A percentile compares a stretch with the other conserved stretches of the same genome.
phyloP scores from a whole-genome alignment of 768 basidiomycete genomes.

The Boletus reticuloceps region DNA sequence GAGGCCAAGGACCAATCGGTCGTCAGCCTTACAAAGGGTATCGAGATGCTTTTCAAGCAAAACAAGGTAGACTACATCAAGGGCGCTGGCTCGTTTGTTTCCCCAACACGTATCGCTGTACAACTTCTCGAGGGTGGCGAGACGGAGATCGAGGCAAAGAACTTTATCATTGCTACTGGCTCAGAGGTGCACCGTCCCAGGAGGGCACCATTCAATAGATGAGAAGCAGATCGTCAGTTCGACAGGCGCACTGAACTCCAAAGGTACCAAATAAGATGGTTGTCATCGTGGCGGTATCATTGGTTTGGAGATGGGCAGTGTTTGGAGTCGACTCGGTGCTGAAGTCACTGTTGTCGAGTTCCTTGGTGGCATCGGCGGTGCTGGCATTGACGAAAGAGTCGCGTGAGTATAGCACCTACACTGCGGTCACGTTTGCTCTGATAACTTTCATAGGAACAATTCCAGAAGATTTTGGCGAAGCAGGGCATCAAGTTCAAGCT shows the following conservation, averaged over 20 bases:
- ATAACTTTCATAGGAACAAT: conserved; percentile 58
- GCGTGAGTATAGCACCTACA: conserved; percentile 55
- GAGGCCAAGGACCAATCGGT: conserved; percentile 87
- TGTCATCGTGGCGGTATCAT: conserved; percentile 97
- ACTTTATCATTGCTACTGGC: conserved; percentile 92
- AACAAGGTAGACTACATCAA: conserved; percentile 99
- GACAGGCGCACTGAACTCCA: conserved; percentile 89
- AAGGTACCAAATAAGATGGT: conserved; percentile 95
- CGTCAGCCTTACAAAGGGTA: conserved; percentile 81
- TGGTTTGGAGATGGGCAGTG: conserved; percentile 95
- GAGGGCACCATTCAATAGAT: conserved; percentile 89
- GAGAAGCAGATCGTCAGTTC: conserved; percentile 96
- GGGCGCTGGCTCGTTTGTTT: conserved; percentile 85
- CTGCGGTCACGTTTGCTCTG: neutral
- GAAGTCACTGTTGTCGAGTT: conserved; percentile 98
- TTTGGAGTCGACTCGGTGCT: conserved; percentile 94
- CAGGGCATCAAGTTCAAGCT: conserved; percentile 96
- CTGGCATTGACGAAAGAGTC: conserved; percentile 92
- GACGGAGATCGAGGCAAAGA: conserved; percentile 86
- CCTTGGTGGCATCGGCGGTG: conserved; percentile 87
- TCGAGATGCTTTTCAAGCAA: conserved; percentile 92
- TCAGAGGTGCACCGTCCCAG: conserved; percentile 93
- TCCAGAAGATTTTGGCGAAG: conserved; percentile 88
- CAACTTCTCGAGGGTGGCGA: conserved; percentile 80
- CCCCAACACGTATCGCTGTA: conserved; percentile 63